These are phyloP conservation scores for Aureobasidium sp. DNA, from an alignment of 2,329 filamentous ascomycete genomes.

Conservation along the genomic window DNA sequence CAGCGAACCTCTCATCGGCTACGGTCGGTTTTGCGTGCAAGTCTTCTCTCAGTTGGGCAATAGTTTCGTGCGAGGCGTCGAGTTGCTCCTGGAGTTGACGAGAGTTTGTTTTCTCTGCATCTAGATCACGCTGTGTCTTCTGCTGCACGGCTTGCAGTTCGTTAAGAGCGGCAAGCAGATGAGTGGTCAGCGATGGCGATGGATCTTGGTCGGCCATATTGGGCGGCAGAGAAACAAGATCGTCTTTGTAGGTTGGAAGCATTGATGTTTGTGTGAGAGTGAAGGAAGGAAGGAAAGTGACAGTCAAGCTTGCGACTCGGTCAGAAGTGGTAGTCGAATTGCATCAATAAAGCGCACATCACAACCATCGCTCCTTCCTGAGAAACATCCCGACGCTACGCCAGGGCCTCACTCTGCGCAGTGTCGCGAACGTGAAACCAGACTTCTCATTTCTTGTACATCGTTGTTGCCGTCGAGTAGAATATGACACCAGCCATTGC, in stretches of 20 bases:
- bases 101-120: background rate
- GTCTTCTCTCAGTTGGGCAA: background rate
- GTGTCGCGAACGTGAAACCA: background rate
- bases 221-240: background rate
- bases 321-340: background rate
- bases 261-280: background rate
- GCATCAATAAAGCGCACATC: background rate
- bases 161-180: background rate
- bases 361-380: background rate
- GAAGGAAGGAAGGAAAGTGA: background rate
- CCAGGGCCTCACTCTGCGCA: too few relatives aligned
- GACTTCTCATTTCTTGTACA: background rate
- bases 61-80: background rate
- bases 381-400: too few relatives aligned
- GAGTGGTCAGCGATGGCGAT: background rate
- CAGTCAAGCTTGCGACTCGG: background rate
- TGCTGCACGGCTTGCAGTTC: background rate
- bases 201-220: background rate
- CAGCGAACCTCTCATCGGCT: background rate
- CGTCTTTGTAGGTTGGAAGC: background rate
- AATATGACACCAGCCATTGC: conserved; percentile 25
- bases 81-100: background rate
- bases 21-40: background rate
- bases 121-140: background rate
- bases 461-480: conserved; percentile 13